Evolutionary conservation across 495 filamentous ascomycete species (phyloP), one percentile per base, ranked within the genome.

Genomic region (Bryoglossum gracile): DNA sequence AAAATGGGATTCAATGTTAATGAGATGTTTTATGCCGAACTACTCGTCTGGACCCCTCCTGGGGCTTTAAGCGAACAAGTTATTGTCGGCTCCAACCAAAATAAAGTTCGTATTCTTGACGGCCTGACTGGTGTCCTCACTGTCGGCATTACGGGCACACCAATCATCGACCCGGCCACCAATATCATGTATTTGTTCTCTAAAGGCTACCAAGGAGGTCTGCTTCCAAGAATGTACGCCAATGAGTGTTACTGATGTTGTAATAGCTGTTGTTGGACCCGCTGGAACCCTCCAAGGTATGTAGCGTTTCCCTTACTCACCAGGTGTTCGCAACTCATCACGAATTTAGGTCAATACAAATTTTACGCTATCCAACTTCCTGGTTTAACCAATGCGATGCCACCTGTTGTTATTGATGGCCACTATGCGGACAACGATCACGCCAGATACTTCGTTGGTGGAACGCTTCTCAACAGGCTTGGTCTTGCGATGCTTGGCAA

Each of bases 81-180:
- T 17, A 66, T 67, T 43, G 19, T 63, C 4, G 65, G 61, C 22
- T 64, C 66, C 14, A 53, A 66, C 2, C 52, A 61, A 49, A 69
- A 69, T 46, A 56, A 48, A 26, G 60, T 69, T 45, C 46, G 61
- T 19, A 65, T 51, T 14, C 5, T 69, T 4, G 52, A 68, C 53
- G 64, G 61, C 22, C 53, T 57, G 35, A 67, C 66, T 1, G 66
- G 66, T n/a, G 50, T 41, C n/a, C 5, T 59, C 23, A 48, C 21
- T 6, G 45, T 66, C 43, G 57, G 57, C 3, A 57, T 60, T 13
- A 60, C 50, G 3, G 57, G 57, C 23, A 60, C 57, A 24, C 57
- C 57, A 28, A 43, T 57, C 35, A 60, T 60, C 41, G 54, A 57
- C 28, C 24, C 49, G 4, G 37, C 5, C 3, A 54, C 54, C 4